phyloP scores from a whole-genome alignment of 192 early-diverging fungal genomes.

The Spizellomyces punctatus region DNA sequence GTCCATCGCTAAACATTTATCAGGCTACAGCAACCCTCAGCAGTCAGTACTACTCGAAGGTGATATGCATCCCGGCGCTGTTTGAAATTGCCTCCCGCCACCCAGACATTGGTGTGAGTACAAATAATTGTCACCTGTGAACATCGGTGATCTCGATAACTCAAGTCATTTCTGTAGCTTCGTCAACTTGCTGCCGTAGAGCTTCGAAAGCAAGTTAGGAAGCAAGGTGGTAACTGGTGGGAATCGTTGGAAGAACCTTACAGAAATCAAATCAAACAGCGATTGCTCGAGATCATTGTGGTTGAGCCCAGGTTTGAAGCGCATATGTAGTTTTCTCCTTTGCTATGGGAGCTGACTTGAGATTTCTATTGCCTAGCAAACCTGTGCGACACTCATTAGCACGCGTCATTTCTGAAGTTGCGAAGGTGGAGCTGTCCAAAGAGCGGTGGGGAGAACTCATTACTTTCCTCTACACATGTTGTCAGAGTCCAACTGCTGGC shows the following conservation, averaged over 20 bases:
- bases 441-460: constrained; percentile 80
- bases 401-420: constrained; percentile 88
- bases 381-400: constrained; percentile 78
- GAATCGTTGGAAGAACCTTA: constrained; percentile 57
- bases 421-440: constrained; percentile 76
- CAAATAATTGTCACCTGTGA: not conserved
- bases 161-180: constrained; percentile 34
- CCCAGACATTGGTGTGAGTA: constrained; percentile 18
- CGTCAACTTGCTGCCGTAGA: constrained; percentile 90
- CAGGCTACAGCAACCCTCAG: constrained; percentile 75
- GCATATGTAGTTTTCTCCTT: not conserved
- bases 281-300: constrained; percentile 72
- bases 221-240: constrained; percentile 63
- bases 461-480: constrained; percentile 78
- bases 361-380: constrained; percentile 41
- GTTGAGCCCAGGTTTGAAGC: constrained; percentile 68
- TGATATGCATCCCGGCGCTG: constrained; percentile 79
- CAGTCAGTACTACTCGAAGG: constrained; percentile 71
- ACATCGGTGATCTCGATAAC: not conserved
- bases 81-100: constrained; percentile 64
- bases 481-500: constrained; percentile 66
- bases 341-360: not conserved
- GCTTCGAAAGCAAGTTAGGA: constrained; percentile 78
- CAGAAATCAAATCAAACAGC: constrained; percentile 63
- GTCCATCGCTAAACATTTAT: not conserved